Percentiles rank a stretch among this genome's conserved stretches.
phyloP scores from a whole-genome alignment of 495 filamentous ascomycete genomes.

The Choiromyces venosus region DNA sequence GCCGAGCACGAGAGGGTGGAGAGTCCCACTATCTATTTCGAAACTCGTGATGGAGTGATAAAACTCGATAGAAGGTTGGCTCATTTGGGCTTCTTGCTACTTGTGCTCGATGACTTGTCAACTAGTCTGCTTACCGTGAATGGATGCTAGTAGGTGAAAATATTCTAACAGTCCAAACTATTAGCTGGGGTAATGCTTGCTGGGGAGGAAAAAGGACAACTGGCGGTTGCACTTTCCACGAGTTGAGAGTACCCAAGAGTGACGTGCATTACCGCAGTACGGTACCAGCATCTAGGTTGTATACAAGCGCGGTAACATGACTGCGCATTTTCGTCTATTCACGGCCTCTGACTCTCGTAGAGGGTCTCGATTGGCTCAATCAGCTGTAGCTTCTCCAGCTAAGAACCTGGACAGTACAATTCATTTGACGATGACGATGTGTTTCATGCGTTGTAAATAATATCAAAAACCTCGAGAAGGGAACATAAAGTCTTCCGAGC shows the following conservation, averaged over 20 bases:
- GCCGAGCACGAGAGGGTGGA: no score
- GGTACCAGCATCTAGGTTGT: background rate
- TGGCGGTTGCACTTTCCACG: no score
- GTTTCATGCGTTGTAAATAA: background rate
- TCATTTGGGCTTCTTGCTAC: no score
- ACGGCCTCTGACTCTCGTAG: background rate
- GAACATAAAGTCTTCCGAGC: background rate
- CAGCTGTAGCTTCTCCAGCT: background rate
- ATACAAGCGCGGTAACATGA: background rate
- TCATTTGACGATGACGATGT: background rate
- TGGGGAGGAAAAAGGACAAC: no score
- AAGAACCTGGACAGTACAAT: background rate
- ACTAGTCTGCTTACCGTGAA: no score
- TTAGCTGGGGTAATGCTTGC: background rate
- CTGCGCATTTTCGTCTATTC: background rate
- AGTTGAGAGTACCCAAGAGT: no score
- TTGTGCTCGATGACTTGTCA: no score
- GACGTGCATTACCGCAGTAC: background rate
- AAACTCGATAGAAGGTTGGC: no score
- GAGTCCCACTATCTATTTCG: no score
- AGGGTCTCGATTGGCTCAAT: background rate
- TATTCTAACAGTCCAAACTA: no score
- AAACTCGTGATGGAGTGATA: no score
- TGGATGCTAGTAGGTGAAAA: no score
- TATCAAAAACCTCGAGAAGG: background rate